These are phyloP conservation scores for Quercus tomentella DNA, from an alignment of 331 rosid genomes.

Conservation along the genomic window DNA sequence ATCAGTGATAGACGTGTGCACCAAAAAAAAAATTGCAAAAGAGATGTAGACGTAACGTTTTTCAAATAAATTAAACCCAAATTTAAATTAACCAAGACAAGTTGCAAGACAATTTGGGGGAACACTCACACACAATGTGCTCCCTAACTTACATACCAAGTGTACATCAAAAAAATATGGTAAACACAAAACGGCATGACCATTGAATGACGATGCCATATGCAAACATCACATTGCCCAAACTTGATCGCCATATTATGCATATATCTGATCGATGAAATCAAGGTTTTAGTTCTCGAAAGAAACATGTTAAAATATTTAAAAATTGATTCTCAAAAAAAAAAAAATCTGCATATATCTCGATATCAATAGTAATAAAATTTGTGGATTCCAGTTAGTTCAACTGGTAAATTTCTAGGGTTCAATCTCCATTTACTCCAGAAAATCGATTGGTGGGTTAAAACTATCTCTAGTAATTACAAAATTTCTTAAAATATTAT, in stretches of 20 bases:
- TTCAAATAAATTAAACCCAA: background rate
- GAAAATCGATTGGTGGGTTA: no score
- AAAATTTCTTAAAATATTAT: no score
- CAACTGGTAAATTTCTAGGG: accelerated
- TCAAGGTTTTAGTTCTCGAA: background rate
- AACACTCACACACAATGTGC: background rate
- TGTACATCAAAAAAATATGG: background rate
- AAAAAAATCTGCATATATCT: no score
- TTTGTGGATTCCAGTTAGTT: no score
- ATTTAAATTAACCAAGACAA: background rate
- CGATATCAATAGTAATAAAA: no score
- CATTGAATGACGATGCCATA: background rate
- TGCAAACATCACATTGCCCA: no score
- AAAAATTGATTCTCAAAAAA: no score
- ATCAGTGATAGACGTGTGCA: no score
- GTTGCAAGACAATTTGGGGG: background rate
- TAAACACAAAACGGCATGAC: background rate
- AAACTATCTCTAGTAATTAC: no score
- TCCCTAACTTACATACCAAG: background rate
- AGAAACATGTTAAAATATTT: background rate
- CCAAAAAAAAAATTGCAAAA: no score
- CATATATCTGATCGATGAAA: background rate
- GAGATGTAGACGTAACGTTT: no score
- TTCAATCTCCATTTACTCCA: no score
- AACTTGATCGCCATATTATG: background rate